Conservation (phyloP, 345 rosid species). For the Hirschfeldia incana region DNA sequence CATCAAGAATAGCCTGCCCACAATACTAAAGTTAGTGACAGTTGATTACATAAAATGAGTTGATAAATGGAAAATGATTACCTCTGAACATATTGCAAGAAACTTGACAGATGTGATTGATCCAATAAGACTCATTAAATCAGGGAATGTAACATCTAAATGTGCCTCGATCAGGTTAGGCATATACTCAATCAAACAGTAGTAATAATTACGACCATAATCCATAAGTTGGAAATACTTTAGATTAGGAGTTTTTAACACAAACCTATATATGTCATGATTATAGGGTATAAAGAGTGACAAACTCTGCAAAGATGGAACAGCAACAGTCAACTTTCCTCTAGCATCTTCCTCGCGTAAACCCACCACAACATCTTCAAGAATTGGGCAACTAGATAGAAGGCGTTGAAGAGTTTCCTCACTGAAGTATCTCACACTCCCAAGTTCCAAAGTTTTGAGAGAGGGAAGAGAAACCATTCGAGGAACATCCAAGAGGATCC, state of each 20-base stretch:
- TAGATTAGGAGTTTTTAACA: constrained; percentile 9
- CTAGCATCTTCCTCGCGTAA: accelerated
- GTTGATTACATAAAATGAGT: background rate
- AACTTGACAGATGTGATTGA: constrained; percentile 14
- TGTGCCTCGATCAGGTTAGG: constrained; percentile 11
- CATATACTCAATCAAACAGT: constrained; percentile 10
- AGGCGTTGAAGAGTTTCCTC: background rate
- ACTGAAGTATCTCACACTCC: background rate
- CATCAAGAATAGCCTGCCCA: background rate
- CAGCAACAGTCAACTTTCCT: background rate
- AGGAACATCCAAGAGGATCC: constrained; percentile 7
- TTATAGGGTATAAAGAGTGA: background rate
- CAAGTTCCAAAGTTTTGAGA: background rate
- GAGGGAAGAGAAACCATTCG: constrained; percentile 6
- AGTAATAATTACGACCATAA: background rate
- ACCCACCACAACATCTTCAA: background rate
- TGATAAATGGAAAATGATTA: background rate
- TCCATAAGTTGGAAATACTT: background rate
- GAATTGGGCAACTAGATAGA: background rate
- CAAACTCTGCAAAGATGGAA: constrained; percentile 14
- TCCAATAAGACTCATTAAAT: constrained; percentile 2
- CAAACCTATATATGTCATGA: background rate
- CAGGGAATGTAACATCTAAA: background rate
- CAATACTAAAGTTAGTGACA: background rate
- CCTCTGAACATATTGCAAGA: constrained; percentile 11